Conservation (phyloP, 306 rosid species). For the Casuarina equisetifolia region DNA sequence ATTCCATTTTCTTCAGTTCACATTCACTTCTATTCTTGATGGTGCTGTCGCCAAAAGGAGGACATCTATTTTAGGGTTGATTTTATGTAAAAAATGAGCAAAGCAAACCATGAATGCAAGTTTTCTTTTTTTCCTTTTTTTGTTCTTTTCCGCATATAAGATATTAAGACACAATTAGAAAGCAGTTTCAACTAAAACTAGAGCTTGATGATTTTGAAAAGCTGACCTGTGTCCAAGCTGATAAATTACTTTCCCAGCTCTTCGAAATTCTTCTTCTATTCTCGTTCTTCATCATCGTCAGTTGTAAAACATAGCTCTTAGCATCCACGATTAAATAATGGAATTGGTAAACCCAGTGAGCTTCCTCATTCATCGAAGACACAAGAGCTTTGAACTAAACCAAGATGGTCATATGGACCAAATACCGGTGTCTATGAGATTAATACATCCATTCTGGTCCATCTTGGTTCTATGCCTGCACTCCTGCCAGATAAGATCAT, state of each 20-base stretch:
- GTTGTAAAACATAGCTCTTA: conserved; percentile 24
- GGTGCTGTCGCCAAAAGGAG: conserved; percentile 31
- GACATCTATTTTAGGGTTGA: background rate
- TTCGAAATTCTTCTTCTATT: conserved; percentile 30
- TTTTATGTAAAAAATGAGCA: background rate
- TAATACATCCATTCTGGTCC: conserved; percentile 50
- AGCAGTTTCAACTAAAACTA: background rate
- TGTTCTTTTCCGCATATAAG: background rate
- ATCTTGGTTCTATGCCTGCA: conserved; percentile 90
- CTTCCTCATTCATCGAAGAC: conserved; percentile 45
- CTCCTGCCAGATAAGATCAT: conserved; percentile 60
- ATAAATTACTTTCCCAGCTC: conserved; percentile 47
- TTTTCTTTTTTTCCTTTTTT: background rate
- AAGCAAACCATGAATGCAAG: conserved; percentile 3
- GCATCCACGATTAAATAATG: conserved; percentile 17
- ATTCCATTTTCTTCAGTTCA: conserved; percentile 17
- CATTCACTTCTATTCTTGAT: conserved; percentile 16
- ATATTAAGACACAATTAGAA: background rate
- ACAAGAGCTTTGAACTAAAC: conserved; percentile 56
- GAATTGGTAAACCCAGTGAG: conserved; percentile 27
- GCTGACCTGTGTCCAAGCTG: conserved; percentile 64
- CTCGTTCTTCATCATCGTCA: conserved; percentile 38
- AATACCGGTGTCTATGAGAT: conserved; percentile 23
- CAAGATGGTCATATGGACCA: conserved; percentile 56
- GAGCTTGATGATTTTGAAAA: background rate